Percentiles rank a stretch among this genome's conserved stretches.
phyloP scores from a whole-genome alignment of 139 green algal species.

The Picochlorum costavermella region DNA sequence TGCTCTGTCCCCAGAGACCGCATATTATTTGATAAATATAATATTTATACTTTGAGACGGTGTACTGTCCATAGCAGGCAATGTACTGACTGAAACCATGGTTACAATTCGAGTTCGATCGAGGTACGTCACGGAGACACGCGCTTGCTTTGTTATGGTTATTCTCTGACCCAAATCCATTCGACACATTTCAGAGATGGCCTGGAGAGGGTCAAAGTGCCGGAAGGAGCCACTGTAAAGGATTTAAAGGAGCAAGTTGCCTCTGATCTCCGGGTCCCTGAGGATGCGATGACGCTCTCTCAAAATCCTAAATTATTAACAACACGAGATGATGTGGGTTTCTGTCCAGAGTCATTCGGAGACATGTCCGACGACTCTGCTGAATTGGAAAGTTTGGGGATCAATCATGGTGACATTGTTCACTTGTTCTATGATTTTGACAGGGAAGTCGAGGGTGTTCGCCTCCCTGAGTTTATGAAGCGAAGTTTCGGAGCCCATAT shows the following conservation, averaged over 20 bases:
- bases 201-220: constrained; percentile 66
- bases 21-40: constrained; percentile 25
- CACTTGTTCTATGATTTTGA: constrained; percentile 66
- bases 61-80: background rate
- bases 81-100: background rate
- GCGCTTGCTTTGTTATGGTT: too few species aligned
- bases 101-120: constrained; percentile 1
- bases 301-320: constrained; percentile 61
- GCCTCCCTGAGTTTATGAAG: constrained; percentile 31
- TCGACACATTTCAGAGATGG: constrained; percentile 48
- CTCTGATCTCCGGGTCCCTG: constrained; percentile 51
- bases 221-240: constrained; percentile 38
- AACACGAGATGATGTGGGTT: constrained; percentile 23
- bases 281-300: constrained; percentile 63
- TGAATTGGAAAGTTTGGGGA: constrained; percentile 27
- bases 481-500: constrained; percentile 54
- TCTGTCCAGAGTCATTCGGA: constrained; percentile 21
- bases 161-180: too few species aligned
- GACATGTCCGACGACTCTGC: constrained; percentile 28
- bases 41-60: constrained; percentile 6
- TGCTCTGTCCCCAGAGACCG: constrained; percentile 84
- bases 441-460: constrained; percentile 45
- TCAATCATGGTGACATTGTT: constrained; percentile 58
- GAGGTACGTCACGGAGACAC: background rate
- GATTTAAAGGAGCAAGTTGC: constrained; percentile 49